Evolutionary conservation across 371 early-diverging fungal genomes (phyloP), one percentile per base, ranked within the genome.

Genomic region (Neoconidiobolus thromboides): DNA sequence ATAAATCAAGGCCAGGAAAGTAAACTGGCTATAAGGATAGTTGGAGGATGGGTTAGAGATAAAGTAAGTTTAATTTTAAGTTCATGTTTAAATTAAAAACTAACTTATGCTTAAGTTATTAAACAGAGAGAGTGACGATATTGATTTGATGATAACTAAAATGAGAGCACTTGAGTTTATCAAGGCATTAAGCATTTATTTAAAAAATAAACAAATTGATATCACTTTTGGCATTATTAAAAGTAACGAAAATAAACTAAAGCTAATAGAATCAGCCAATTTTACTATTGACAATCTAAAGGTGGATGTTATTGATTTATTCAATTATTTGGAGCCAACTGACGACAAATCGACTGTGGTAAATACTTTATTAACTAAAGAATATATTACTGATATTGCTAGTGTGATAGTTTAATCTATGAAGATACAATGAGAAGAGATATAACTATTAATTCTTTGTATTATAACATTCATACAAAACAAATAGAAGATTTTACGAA

Each of bases 31-130:
- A 76, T 91, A 53, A 75, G 98, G n/a, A 85, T 96, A 56, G 96
- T 94, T 37, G 98, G 98, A 61, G 98, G 98, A 5, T 98, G 98
- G 98, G 98, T 98, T 51, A 80, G 98, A 48, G 98, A 98, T 71
- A 98, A 97, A 80, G 87, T 86, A 72, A n/a, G 53, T 5, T 14
- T 62, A 12, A 9, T 10, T 7, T 15, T 37, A 63, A 12, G 36
- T 52, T 12, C 10, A 43, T 64, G 26, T 47, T 12, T 57, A 12
- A 41, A 40, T 5, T 14, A 67, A 36, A 51, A 26, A 26, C 26
- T 26, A 26, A 26, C 26, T 26, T 43, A 53, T 53, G 3, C 10
- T 40, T 38, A 62, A 92, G 89, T 73, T 99, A 10, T 79, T 99
- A 26, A 93, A 93, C 0, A 76, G 79, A 40, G 78, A 83, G 37